A percentile compares a stretch with the other conserved stretches of the same genome.
Evolutionary conservation across 2,329 filamentous ascomycete genomes (phyloP).

Genomic region (Aspergillus hiratsukae): DNA sequence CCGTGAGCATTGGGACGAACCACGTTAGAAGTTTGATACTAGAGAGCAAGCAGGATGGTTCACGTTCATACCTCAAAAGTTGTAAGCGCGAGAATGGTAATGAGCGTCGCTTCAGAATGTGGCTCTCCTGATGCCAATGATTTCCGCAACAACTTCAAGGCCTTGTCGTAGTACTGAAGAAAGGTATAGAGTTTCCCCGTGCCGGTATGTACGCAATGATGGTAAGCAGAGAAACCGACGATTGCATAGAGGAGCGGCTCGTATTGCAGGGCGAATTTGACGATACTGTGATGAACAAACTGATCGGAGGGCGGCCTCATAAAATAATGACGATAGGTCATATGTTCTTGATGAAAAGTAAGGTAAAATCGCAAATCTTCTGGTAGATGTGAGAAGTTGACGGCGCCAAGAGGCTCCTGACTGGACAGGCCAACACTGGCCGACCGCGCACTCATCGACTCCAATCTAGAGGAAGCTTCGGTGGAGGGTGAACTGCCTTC

Average conservation of each 20-base stretch:
- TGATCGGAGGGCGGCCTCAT: conserved; percentile 65
- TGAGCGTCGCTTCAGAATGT: conserved; percentile 67
- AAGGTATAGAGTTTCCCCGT: conserved; percentile 75
- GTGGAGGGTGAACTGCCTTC: conserved; percentile 51
- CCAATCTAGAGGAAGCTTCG: conserved; percentile 41
- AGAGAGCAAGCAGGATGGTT: not conserved
- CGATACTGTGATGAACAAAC: conserved; percentile 69
- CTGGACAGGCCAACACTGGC: conserved; percentile 25
- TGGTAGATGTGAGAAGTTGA: conserved; percentile 36
- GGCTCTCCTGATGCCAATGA: conserved; percentile 67
- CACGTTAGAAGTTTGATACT: not conserved
- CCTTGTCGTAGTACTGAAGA: conserved; percentile 83
- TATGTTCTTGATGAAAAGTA: conserved; percentile 69
- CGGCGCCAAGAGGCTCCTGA: conserved; percentile 19
- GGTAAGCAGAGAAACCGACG: conserved; percentile 84
- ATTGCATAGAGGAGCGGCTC: conserved; percentile 82
- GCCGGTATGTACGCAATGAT: conserved; percentile 66
- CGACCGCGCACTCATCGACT: conserved; percentile 32
- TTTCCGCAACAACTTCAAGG: conserved; percentile 69
- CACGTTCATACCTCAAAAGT: conserved; percentile 72
- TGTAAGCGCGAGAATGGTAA: conserved; percentile 86
- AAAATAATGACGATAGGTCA: conserved; percentile 79
- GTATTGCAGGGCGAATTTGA: conserved; percentile 68
- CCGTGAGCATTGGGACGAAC: conserved; percentile 9
- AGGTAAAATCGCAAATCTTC: conserved; percentile 74